Evolutionary conservation across 1,139 yeast species (phyloP).

Genomic region (Yamadazyma dushanensis): DNA sequence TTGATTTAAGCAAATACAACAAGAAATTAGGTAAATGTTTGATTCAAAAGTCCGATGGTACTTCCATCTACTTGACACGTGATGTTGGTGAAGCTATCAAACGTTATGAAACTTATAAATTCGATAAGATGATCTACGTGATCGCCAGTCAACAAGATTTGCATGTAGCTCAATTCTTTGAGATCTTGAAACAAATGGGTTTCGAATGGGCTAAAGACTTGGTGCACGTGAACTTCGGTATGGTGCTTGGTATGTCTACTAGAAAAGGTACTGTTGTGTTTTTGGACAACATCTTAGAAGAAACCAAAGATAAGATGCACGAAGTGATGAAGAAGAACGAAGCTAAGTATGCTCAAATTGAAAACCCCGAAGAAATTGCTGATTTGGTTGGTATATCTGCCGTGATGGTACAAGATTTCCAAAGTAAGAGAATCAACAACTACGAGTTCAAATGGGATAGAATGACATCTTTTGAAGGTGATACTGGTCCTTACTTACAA

Average conservation of each 20-base stretch:
- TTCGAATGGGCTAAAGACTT: constrained; percentile 82
- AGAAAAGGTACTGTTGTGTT: constrained; percentile 98
- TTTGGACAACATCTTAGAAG: constrained; percentile 90
- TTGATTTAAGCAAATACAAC: constrained; percentile 82
- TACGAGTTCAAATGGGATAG: constrained; percentile 98
- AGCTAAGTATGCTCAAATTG: constrained; percentile 89
- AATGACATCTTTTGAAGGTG: constrained; percentile 98
- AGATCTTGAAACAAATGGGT: constrained; percentile 90
- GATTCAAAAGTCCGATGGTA: constrained; percentile 94
- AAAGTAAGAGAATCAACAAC: constrained; percentile 93
- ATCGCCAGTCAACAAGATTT: constrained; percentile 96
- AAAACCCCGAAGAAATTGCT: constrained; percentile 92
- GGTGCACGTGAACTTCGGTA: constrained; percentile 89
- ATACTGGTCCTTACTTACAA: constrained; percentile 98
- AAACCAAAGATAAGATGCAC: constrained; percentile 93
- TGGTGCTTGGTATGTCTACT: constrained; percentile 99
- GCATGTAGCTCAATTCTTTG: constrained; percentile 92
- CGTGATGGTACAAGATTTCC: constrained; percentile 99
- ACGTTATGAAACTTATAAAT: constrained; percentile 80
- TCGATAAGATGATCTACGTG: constrained; percentile 95
- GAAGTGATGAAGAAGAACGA: constrained; percentile 95
- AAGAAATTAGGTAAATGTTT: constrained; percentile 93
- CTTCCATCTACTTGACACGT: constrained; percentile 91
- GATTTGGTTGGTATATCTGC: constrained; percentile 96
- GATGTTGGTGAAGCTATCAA: constrained; percentile 97